Base-by-base conservation (phyloP, 192 early-diverging fungal species). In the Coemansia sp. region DNA sequence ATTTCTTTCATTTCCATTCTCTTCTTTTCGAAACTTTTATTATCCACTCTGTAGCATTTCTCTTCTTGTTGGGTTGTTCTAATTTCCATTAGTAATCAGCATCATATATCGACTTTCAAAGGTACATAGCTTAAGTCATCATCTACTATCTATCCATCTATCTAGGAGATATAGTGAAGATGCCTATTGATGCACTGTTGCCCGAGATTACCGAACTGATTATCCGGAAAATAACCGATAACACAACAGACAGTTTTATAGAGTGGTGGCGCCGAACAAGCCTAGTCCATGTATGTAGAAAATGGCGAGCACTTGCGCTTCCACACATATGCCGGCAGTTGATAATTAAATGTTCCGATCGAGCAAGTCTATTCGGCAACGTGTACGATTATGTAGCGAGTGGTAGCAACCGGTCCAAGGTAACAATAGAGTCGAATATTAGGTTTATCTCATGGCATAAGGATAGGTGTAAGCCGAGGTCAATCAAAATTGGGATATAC, bases 401-500 rank as follows among this genome's bases (percentile, higher is more conserved):
- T n/a, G 8, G 6, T n/a, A n/a, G 6, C 16, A 38, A 42, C n/a
- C 19, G 4, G 11, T 9, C 13, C 15, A 41, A 40, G 39, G 57
- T 41, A 11, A 41, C 38, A 9, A 59, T 59, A 5, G 57, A 59
- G 13, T 59, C 57, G 37, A 59, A 59, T 7, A 59, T 59, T 8
- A 9, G n/a, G 9, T 40, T 59, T 11, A 59, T 59, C 57, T 38
- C 32, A 9, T 40, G 57, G 39, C 57, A 59, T 16, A 59, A 40
- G 37, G 6, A 41, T 23, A 40, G 7, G n/a, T 59, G 37, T 38
- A 40, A 15, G 18, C 38, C 39, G 9, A 39, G 16, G 39, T 59
- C 57, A 9, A 41, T 59, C 11, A 59, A 59, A 6, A 39, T 59
- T 16, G 39, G 57, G 1, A 59, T 59, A 15, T 59, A 59, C 57